phyloP scores from a whole-genome alignment of 75 land plant species.

The Gnetum montanum region DNA sequence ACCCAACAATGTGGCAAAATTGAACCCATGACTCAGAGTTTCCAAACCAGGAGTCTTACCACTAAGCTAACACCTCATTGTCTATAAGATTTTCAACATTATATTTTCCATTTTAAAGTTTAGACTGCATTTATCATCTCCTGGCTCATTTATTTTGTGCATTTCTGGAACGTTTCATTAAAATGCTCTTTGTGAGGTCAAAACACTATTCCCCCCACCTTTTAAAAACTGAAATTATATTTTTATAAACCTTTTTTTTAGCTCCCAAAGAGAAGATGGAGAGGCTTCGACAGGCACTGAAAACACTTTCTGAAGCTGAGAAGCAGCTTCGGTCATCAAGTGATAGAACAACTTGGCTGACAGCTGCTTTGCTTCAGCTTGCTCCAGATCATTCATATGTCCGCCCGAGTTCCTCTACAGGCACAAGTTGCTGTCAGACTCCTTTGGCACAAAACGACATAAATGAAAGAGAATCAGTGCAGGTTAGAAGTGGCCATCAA shows the following conservation, averaged over 20 bases:
- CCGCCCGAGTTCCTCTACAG: conserved; percentile 61
- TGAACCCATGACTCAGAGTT: too few relatives aligned
- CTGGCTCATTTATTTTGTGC: too few relatives aligned
- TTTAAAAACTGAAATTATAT: too few relatives aligned
- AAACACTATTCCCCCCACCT: too few relatives aligned
- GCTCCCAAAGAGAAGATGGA: conserved; percentile 86
- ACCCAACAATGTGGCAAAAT: too few relatives aligned
- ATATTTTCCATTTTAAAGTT: too few relatives aligned
- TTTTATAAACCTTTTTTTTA: conserved; percentile 21
- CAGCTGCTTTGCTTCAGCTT: conserved; percentile 92
- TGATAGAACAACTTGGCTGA: conserved; percentile 87
- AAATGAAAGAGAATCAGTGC: conserved; percentile 10
- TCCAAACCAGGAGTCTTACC: too few relatives aligned
- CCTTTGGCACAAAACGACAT: conserved; percentile 22
- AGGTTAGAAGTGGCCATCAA: background rate
- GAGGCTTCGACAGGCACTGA: conserved; percentile 85
- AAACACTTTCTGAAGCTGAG: conserved; percentile 90
- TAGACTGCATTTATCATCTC: too few relatives aligned
- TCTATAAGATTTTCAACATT: too few relatives aligned
- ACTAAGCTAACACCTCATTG: too few relatives aligned
- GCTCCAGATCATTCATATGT: conserved; percentile 92
- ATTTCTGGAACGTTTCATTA: too few relatives aligned
- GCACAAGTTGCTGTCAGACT: conserved; percentile 49
- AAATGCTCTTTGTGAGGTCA: too few relatives aligned
- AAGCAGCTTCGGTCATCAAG: conserved; percentile 79